These are phyloP conservation scores for Mycena capillaripes DNA, from an alignment of 768 basidiomycete species.

Conservation along the genomic window DNA sequence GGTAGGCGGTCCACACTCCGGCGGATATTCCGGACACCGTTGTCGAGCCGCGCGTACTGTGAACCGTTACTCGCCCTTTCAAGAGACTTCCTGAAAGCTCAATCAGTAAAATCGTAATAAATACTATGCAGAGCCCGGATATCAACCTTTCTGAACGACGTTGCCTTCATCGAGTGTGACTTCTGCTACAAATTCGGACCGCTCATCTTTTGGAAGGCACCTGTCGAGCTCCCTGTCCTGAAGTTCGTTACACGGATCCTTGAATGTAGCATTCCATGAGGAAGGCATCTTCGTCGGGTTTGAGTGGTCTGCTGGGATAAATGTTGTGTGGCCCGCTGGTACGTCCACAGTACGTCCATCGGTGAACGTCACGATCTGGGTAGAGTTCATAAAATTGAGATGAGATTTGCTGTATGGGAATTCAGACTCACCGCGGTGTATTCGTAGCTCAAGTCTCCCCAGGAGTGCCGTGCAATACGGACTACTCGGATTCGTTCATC, in stretches of 20 bases:
- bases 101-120: not conserved
- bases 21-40: no score
- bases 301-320: not conserved
- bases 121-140: not conserved
- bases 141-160: constrained; percentile 1
- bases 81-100: no score
- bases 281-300: not conserved
- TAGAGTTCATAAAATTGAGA: no score
- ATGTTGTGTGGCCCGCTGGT: constrained; percentile 24
- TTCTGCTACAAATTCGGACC: constrained; percentile 13
- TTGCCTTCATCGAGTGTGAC: constrained; percentile 18
- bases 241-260: not conserved
- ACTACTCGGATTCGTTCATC: no score
- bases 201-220: constrained; percentile 17
- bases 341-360: constrained; percentile 14
- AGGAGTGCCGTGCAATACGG: no score
- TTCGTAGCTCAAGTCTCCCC: no score
- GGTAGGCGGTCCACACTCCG: not conserved
- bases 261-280: constrained; percentile 4
- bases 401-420: no score
- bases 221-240: not conserved
- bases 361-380: constrained; percentile 47
- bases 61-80: no score
- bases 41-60: no score
- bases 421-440: no score